phyloP scores from a whole-genome alignment of 805 yeast species.

The Saturnispora serradocipensis region DNA sequence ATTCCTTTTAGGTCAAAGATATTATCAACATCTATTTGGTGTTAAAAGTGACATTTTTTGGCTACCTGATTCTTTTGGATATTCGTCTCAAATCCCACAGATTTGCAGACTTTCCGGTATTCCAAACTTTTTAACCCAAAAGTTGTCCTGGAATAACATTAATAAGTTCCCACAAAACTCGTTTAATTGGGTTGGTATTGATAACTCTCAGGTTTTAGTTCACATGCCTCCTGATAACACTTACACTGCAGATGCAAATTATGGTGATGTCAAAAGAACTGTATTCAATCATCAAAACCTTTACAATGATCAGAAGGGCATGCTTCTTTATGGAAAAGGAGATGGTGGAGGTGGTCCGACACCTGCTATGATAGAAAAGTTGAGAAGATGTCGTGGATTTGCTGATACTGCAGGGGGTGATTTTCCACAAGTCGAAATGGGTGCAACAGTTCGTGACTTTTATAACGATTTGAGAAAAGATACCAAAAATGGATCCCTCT shows the following conservation, averaged over 20 bases:
- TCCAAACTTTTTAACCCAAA: constrained; percentile 81
- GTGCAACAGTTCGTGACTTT: constrained; percentile 72
- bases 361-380: constrained; percentile 84
- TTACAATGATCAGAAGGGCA: constrained; percentile 69
- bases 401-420: constrained; percentile 65
- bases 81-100: constrained; percentile 92
- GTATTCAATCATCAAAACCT: constrained; percentile 74
- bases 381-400: constrained; percentile 84
- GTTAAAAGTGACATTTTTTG: constrained; percentile 68
- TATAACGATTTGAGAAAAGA: constrained; percentile 54
- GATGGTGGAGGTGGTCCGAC: constrained; percentile 99
- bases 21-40: constrained; percentile 74
- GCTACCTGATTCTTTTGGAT: constrained; percentile 97
- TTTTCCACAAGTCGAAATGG: constrained; percentile 75
- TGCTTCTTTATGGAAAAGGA: constrained; percentile 84
- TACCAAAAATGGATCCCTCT: constrained; percentile 53
- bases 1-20: constrained; percentile 82
- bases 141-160: constrained; percentile 93
- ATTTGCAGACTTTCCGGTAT: constrained; percentile 81
- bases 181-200: constrained; percentile 92
- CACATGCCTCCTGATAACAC: constrained; percentile 99
- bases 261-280: constrained; percentile 84
- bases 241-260: constrained; percentile 86
- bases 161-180: constrained; percentile 83
- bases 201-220: constrained; percentile 85